These are phyloP conservation scores for Zizania palustris DNA, from an alignment of 202 grass and related monocot species.

Conservation along the genomic window DNA sequence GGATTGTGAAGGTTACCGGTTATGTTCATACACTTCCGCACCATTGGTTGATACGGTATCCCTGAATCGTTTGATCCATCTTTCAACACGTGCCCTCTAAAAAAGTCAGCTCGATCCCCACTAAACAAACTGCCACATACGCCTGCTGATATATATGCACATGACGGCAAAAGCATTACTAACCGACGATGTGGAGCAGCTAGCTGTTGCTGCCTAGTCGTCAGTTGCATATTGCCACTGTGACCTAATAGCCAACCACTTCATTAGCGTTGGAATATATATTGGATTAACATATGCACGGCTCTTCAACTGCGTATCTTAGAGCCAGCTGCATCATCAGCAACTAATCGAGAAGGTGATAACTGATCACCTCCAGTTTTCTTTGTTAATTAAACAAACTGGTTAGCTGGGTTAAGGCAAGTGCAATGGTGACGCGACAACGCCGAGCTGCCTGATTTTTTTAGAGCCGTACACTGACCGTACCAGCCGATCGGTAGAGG, in stretches of 20 bases:
- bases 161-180: background rate
- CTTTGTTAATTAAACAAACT: background rate
- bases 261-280: too few species aligned
- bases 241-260: conserved; percentile 33
- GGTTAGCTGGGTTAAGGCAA: conserved; percentile 17
- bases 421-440: conserved; percentile 51
- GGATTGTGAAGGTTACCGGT: too few species aligned
- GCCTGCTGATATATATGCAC: background rate
- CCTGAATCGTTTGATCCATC: background rate
- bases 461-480: conserved; percentile 47
- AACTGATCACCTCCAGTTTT: background rate
- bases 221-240: conserved; percentile 1
- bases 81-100: conserved; percentile 23
- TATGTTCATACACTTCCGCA: too few species aligned
- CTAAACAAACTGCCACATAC: conserved; percentile 17
- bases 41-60: background rate
- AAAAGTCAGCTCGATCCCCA: conserved; percentile 33
- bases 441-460: background rate
- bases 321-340: background rate
- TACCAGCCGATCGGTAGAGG: conserved; percentile 21
- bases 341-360: background rate
- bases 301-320: background rate
- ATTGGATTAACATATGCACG: too few species aligned
- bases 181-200: background rate
- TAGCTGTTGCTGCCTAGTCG: background rate